A percentile compares a stretch with the other conserved stretches of the same genome.
These are phyloP conservation scores for Pseudogymnoascus sp. DNA, from an alignment of 2,329 filamentous ascomycete species.

Conservation along the genomic window DNA sequence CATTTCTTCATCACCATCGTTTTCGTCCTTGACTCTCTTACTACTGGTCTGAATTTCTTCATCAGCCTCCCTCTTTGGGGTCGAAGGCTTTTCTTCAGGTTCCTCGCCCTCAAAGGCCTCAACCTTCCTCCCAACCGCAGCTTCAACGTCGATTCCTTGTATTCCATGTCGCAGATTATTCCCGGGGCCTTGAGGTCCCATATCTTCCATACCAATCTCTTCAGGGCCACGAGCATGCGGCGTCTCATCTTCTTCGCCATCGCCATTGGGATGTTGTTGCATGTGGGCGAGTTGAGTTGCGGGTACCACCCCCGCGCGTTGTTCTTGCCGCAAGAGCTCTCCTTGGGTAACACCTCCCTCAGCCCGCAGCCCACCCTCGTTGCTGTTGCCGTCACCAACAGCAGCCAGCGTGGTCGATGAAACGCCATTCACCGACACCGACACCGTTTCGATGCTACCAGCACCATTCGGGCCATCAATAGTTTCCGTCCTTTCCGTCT, in stretches of 20 bases:
- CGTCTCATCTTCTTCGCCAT: slow-evolving; percentile 52
- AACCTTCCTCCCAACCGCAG: slow-evolving; percentile 51
- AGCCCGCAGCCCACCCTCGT: slow-evolving; percentile 22
- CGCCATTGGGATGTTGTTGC: slow-evolving; percentile 26
- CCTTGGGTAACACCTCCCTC: slow-evolving; percentile 66
- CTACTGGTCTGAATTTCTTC: slow-evolving; percentile 34
- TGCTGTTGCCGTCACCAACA: slow-evolving; percentile 21
- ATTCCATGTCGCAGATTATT: slow-evolving; percentile 35
- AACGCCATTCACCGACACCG: slow-evolving; percentile 65
- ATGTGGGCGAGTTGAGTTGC: slow-evolving; percentile 47
- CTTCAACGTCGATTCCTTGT: slow-evolving; percentile 53
- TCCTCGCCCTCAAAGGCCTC: slow-evolving; percentile 26
- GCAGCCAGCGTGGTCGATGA: slow-evolving; percentile 34
- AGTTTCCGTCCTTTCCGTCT: slow-evolving; percentile 70
- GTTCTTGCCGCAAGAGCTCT: slow-evolving; percentile 78
- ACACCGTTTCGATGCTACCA: slow-evolving; percentile 74
- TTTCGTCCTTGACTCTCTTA: slow-evolving; percentile 46
- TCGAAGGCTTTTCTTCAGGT: slow-evolving; percentile 21
- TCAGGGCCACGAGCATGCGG: slow-evolving; percentile 81
- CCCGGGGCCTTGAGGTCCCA: slow-evolving; percentile 60
- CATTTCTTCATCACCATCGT: slow-evolving; percentile 15
- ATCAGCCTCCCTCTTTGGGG: slow-evolving; percentile 51
- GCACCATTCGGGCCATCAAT: slow-evolving; percentile 75
- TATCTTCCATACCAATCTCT: slow-evolving; percentile 77
- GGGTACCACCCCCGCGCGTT: slow-evolving; percentile 72